Percentiles rank a stretch among this genome's conserved stretches.
Evolutionary conservation across 2,329 filamentous ascomycete species (phyloP).

Genomic region (Xylaria polymorpha): DNA sequence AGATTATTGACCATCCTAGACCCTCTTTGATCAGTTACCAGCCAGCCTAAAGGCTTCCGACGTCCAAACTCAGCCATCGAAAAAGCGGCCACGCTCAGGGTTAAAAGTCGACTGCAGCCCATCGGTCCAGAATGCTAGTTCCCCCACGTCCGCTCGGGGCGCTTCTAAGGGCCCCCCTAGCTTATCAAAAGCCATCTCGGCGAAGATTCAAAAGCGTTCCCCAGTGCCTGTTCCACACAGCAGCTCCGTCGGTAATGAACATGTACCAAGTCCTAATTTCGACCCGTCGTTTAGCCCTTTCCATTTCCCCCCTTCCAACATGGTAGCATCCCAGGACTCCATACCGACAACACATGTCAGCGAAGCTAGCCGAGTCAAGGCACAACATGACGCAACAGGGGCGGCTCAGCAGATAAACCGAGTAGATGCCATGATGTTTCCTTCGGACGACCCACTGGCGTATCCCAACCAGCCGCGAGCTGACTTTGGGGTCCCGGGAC

Average conservation of each 20-base stretch:
- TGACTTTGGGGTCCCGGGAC: conserved; percentile 59
- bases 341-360: conserved; percentile 45
- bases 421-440: conserved; percentile 83
- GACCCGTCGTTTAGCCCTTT: conserved; percentile 43
- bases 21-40: conserved; percentile 85
- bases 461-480: conserved; percentile 83
- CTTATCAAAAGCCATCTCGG: conserved; percentile 38
- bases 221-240: conserved; percentile 37
- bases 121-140: conserved; percentile 46
- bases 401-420: conserved; percentile 69
- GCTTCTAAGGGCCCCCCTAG: conserved; percentile 34
- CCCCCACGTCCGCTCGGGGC: conserved; percentile 41
- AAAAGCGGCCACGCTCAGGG: conserved; percentile 68
- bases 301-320: conserved; percentile 44
- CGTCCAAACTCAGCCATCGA: conserved; percentile 56
- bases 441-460: conserved; percentile 79
- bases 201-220: conserved; percentile 41
- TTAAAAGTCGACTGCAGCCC: conserved; percentile 51
- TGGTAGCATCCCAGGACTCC: conserved; percentile 45
- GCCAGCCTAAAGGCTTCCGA: conserved; percentile 71
- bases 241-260: conserved; percentile 37
- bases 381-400: conserved; percentile 43
- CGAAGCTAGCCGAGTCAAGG: conserved; percentile 47
- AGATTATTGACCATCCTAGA: conserved; percentile 59
- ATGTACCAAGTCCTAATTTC: conserved; percentile 41